Evolutionary conservation across 257 asterid genomes (phyloP).

Genomic region (Cruciata laevipes): DNA sequence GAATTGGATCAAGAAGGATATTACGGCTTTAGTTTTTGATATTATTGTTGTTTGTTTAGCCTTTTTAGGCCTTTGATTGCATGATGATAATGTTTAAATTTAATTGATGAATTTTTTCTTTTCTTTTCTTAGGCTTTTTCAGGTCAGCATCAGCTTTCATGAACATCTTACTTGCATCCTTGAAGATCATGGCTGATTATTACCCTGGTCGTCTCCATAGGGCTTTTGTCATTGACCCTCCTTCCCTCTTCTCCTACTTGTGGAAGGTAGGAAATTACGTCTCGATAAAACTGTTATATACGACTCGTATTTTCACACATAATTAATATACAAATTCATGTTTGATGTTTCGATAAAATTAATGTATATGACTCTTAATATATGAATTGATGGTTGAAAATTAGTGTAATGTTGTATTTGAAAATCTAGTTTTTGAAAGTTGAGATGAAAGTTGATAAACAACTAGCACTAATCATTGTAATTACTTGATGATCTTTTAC

Average conservation of each 20-base stretch:
- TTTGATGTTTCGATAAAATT: no score
- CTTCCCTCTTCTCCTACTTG: constrained; percentile 73
- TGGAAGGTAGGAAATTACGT: constrained; percentile 62
- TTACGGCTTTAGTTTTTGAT: neutral
- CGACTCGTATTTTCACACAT: no score
- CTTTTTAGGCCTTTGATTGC: constrained; percentile 9
- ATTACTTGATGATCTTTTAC: neutral
- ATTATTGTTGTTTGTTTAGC: neutral
- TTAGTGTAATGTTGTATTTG: no score
- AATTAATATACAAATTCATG: no score
- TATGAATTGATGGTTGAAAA: no score
- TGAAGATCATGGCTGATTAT: constrained; percentile 71
- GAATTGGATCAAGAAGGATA: constrained; percentile 12
- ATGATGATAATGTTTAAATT: constrained; percentile 14
- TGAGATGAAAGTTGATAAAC: neutral
- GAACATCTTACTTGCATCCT: constrained; percentile 63
- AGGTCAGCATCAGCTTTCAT: constrained; percentile 92
- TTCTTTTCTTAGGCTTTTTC: constrained; percentile 69
- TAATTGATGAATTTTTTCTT: constrained; percentile 15
- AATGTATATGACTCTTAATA: no score
- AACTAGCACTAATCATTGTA: neutral
- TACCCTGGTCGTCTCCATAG: constrained; percentile 72
- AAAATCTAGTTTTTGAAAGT: neutral
- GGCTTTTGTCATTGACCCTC: constrained; percentile 91
- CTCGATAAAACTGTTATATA: no score